A percentile compares a stretch with the other conserved stretches of the same genome.
Evolutionary conservation across 164 flowering plant genomes (phyloP).

Genomic region (Aristolochia fimbriata): DNA sequence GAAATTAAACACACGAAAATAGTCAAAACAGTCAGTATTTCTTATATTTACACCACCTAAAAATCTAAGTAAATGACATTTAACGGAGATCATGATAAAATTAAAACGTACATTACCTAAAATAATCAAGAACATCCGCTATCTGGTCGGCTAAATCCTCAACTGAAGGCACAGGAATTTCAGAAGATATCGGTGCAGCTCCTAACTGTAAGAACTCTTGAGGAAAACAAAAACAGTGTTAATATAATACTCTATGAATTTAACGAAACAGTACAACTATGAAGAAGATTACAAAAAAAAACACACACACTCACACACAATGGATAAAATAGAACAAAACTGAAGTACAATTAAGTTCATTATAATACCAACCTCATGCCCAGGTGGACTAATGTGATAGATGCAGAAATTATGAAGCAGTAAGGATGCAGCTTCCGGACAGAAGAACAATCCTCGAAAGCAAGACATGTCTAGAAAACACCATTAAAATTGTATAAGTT

Average conservation of each 20-base stretch:
- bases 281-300: neutral
- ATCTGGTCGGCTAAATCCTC: constrained; percentile 66
- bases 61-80: neutral
- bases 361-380: constrained; percentile 65
- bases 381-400: constrained; percentile 83
- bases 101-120: constrained; percentile 37
- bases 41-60: no score
- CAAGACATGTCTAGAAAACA: constrained; percentile 68
- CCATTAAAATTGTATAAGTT: neutral
- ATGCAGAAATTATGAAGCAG: constrained; percentile 84
- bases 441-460: constrained; percentile 79
- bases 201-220: constrained; percentile 59
- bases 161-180: constrained; percentile 37
- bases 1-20: no score
- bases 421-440: constrained; percentile 80
- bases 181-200: constrained; percentile 40
- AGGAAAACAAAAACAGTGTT: constrained; percentile 13
- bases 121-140: constrained; percentile 62
- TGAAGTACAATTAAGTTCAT: constrained; percentile 5
- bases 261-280: neutral
- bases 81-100: neutral
- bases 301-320: no score
- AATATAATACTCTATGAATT: constrained; percentile 5
- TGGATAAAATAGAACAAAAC: neutral
- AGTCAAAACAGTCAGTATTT: no score